A percentile compares a stretch with the other conserved stretches of the same genome.
These are phyloP conservation scores for Venturia oleaginea DNA, from an alignment of 2,329 filamentous ascomycete genomes.

Conservation along the genomic window DNA sequence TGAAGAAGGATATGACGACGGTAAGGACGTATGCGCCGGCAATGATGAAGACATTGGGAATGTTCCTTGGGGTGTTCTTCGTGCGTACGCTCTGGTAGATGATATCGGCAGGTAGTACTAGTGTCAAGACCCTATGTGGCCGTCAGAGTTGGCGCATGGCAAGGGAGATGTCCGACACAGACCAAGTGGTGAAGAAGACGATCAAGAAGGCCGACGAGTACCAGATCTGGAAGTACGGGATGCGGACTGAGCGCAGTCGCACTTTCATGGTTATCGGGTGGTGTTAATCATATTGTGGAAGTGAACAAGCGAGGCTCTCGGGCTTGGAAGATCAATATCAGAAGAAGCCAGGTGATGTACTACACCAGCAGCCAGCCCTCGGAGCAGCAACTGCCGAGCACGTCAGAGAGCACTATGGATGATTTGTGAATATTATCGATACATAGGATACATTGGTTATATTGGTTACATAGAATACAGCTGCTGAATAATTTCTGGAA, in stretches of 20 bases:
- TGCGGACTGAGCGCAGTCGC: conserved; percentile 21
- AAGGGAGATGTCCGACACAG: conserved; percentile 43
- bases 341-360: too few species aligned
- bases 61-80: conserved; percentile 37
- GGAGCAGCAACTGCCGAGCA: too few species aligned
- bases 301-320: neutral
- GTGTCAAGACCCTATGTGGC: conserved; percentile 59
- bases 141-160: conserved; percentile 65
- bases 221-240: conserved; percentile 65
- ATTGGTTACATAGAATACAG: too few species aligned
- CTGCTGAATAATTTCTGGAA: too few species aligned
- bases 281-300: neutral
- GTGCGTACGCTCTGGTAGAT: conserved; percentile 67
- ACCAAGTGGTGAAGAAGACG: conserved; percentile 61
- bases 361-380: too few species aligned
- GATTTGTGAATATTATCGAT: too few species aligned
- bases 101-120: conserved; percentile 69
- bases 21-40: conserved; percentile 67
- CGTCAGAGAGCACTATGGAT: too few species aligned
- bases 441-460: too few species aligned
- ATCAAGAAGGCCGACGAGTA: conserved; percentile 72
- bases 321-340: too few species aligned
- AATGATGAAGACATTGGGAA: conserved; percentile 78
- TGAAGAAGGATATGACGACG: conserved; percentile 57
- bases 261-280: neutral